Evolutionary conservation across 106 monocot species (phyloP).

Genomic region (Cymbidium sinense): DNA sequence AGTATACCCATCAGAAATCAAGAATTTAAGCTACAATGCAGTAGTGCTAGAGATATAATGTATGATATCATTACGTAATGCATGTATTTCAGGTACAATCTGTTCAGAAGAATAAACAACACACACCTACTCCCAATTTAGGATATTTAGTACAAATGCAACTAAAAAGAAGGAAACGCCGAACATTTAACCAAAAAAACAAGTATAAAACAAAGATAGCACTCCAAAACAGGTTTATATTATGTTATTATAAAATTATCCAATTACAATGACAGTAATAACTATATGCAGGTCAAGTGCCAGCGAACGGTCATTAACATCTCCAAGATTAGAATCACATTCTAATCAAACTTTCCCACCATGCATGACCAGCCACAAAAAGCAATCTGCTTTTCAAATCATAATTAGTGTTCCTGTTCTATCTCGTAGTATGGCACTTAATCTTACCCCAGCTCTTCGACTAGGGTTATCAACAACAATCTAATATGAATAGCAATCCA

Average conservation of each 20-base stretch:
- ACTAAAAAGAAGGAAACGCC: not conserved
- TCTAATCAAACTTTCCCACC: not conserved
- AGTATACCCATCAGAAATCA: slow-evolving; percentile 3
- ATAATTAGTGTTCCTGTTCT: not conserved
- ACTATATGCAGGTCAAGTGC: not conserved
- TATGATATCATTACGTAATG: not conserved
- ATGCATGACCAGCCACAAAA: not conserved
- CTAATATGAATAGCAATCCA: not conserved
- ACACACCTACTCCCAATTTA: not conserved
- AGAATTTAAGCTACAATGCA: not conserved
- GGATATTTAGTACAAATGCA: not conserved
- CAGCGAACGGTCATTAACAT: not conserved
- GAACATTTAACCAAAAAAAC: not conserved
- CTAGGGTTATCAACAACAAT: not conserved
- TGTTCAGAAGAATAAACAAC: not conserved
- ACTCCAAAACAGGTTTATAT: not conserved
- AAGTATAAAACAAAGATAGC: not conserved
- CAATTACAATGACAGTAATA: not conserved
- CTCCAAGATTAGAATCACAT: not conserved
- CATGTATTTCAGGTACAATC: not conserved
- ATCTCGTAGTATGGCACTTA: not conserved
- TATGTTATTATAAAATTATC: no score
- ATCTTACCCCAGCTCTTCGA: not conserved
- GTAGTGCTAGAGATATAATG: not conserved
- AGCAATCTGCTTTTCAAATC: not conserved